phyloP scores from a whole-genome alignment of 1,284 basidiomycete genomes.

The Sanguinoderma infundibulare region DNA sequence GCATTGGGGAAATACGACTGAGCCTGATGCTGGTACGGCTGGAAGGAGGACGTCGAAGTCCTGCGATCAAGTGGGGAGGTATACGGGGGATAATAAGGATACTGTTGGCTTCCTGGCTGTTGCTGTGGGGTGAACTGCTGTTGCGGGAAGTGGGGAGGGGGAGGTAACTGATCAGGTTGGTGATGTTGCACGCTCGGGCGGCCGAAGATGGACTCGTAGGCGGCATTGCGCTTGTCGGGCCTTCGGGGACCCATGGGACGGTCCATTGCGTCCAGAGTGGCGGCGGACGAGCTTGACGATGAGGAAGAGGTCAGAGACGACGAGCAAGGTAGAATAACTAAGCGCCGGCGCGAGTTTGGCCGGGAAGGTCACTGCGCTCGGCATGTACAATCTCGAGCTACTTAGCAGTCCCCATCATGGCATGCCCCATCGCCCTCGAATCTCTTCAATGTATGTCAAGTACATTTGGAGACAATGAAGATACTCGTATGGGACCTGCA shows the following conservation, averaged over 20 bases:
- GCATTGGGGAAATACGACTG: constrained; percentile 29
- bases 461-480: constrained; percentile 24
- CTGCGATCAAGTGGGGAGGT: constrained; percentile 32
- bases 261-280: constrained; percentile 52
- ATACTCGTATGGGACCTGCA: no score
- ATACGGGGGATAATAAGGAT: constrained; percentile 37
- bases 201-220: constrained; percentile 85
- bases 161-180: constrained; percentile 35
- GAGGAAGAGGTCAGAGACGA: constrained; percentile 23
- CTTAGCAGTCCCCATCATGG: no score
- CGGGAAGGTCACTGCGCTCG: no score
- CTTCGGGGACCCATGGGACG: constrained; percentile 71
- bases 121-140: constrained; percentile 35
- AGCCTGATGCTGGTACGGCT: constrained; percentile 28
- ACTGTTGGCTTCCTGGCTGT: constrained; percentile 34
- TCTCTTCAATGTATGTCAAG: constrained; percentile 12
- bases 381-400: no score
- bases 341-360: constrained; percentile 22
- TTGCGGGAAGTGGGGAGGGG: constrained; percentile 30
- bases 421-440: constrained; percentile 1
- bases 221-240: constrained; percentile 74
- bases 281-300: constrained; percentile 3
- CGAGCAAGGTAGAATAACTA: constrained; percentile 25
- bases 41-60: constrained; percentile 33
- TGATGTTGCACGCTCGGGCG: constrained; percentile 67